Evolutionary conservation across 1,284 basidiomycete genomes (phyloP), one percentile per base, ranked within the genome.

Genomic region (Porodaedalea pini): DNA sequence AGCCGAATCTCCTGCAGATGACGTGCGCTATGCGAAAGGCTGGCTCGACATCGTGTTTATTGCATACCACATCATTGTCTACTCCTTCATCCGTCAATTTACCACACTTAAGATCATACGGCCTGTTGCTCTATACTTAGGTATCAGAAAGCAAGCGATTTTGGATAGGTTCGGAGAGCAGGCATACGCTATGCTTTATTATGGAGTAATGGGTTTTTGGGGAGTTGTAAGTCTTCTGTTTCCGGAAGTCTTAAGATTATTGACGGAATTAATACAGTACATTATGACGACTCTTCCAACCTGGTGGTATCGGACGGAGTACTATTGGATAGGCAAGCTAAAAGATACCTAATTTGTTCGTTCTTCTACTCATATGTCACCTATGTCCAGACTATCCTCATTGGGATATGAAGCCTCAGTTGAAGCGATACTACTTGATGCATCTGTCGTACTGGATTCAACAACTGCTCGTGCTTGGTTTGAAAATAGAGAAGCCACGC

Each of bases 361-460:
- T 44, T n/a, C 10, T 47, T 4, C 25, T 45, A 6, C 45, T 15
- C 10, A 55, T 31, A 19, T 27, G 34, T 53, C 44, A 60, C 17
- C 40, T 5, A 19, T 52, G 55, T 41, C 7, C 56, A 89, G 90
- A 83, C 55, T 96, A 96, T 67, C 94, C 94, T 27, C 86, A 93
- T 68, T 90, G 86, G 86, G 82, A 90, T 59, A 93, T 99, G 91
- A 84, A 82, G 37, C 83, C 85, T 1, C 81, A 86, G 61, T 76
- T 98, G 63, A 99, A 99, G 74, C 73, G 81, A 34, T 98, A 98
- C 76, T 99, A 99, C 70, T 83, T 99, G 56, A 82, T 91, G 73
- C 90, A 94, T 69, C 79, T 83, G 48, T 79, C 93, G 1, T 98
- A 98, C 70, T 99, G 96, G 96, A 81, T 86, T 53, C 95, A 99